Evolutionary conservation across 1,284 basidiomycete genomes (phyloP), one percentile per base, ranked within the genome.

Genomic region (Golubevia sp.): DNA sequence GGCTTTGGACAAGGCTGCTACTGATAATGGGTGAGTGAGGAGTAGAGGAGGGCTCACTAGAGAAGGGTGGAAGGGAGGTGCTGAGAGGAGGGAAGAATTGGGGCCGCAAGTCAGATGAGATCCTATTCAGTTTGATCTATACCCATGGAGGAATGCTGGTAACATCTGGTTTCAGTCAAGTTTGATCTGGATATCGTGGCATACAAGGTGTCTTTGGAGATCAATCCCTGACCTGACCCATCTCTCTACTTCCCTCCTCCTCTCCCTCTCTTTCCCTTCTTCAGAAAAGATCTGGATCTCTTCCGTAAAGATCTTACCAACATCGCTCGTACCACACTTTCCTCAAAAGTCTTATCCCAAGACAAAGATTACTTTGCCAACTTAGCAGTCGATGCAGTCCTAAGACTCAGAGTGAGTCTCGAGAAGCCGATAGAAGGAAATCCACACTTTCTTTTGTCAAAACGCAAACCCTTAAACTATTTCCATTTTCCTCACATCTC

Each of bases 321-420:
- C 71, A 83, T 83, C 52, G 79, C 81, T 7, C 68, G 76, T 15
- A 83, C 81, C 23, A 83, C 81, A 3, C 72, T 83, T 54, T 75
- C 71, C n/a, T 75, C 71, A 59, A 83, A 83, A 61, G 81, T 83
- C 5, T 65, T 83, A 13, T 67, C 71, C 20, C 69, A 73, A 20
- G 79, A 82, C 66, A 82, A 83, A 67, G 81, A 83, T 62, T 83
- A 83, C 71, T 83, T 83, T 68, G 79, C 81, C 63, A 82, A 83
- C 61, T 71, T 83, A 34, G 81, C 81, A 44, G 81, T 83, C 50
- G 79, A 82, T 30, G 81, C 81, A 25, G 79, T 83, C 3, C 69
- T 82, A 13, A 74, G 81, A 24, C 66, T 83, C 15, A 82, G 38
- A 18, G 38, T 44, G 38, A 44, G 38, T 44, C 18, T 44, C 30